Conservation (phyloP, 768 basidiomycete species). For the Hypsizygus marmoreus region DNA sequence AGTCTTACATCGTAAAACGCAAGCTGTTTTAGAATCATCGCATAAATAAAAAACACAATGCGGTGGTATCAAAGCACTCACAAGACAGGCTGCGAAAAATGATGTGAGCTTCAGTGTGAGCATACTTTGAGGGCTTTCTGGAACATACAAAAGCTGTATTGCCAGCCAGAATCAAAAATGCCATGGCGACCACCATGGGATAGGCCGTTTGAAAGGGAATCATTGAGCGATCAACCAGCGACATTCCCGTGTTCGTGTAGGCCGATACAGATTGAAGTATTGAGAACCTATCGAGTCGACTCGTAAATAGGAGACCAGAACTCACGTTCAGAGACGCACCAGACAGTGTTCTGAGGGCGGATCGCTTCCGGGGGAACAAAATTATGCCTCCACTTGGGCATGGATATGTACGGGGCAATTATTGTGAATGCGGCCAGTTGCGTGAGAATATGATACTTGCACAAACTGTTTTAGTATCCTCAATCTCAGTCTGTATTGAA, state of each 20-base stretch:
- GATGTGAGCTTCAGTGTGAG: constrained; percentile 1
- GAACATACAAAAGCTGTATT: constrained; percentile 89
- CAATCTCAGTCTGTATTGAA: background rate
- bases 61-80: constrained; percentile 42
- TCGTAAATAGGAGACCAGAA: background rate
- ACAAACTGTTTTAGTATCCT: too few relatives aligned
- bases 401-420: constrained; percentile 79
- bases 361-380: constrained; percentile 64
- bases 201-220: constrained; percentile 88
- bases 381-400: constrained; percentile 54
- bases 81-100: constrained; percentile 74
- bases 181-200: constrained; percentile 72
- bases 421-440: constrained; percentile 74
- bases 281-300: constrained; percentile 61
- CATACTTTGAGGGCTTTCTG: background rate
- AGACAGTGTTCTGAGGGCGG: constrained; percentile 57
- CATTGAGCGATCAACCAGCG: constrained; percentile 89
- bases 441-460: constrained; percentile 74
- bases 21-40: constrained; percentile 45
- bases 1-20: constrained; percentile 79
- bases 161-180: constrained; percentile 82
- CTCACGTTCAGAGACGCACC: constrained; percentile 43
- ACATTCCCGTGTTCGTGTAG: constrained; percentile 88
- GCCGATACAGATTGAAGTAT: constrained; percentile 84
- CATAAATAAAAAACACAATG: background rate